These are phyloP conservation scores for Trebouxia gelatinosa DNA, from an alignment of 163 green algal genomes.

Conservation along the genomic window DNA sequence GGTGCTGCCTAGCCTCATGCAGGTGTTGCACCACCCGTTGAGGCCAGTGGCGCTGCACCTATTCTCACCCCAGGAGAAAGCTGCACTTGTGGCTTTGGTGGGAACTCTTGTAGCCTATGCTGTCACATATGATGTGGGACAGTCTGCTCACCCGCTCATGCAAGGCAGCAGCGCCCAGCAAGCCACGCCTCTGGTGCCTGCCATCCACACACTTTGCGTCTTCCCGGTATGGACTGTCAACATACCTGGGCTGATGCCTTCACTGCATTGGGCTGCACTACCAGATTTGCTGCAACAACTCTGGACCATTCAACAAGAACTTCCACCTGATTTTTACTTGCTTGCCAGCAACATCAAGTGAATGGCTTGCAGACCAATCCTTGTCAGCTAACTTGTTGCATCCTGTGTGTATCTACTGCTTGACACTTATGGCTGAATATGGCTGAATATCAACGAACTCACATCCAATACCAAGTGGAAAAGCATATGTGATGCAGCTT, in stretches of 20 bases:
- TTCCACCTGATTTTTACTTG: too few species aligned
- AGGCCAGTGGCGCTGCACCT: slow-evolving; percentile 65
- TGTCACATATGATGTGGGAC: slow-evolving; percentile 51
- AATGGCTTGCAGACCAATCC: too few species aligned
- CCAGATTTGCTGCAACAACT: too few species aligned
- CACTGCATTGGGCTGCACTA: too few species aligned
- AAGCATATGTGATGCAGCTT: too few species aligned
- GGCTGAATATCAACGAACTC: too few species aligned
- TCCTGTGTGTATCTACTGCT: too few species aligned
- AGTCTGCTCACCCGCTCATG: not conserved
- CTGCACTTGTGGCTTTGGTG: slow-evolving; percentile 47
- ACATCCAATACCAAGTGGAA: too few species aligned
- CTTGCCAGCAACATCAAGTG: too few species aligned
- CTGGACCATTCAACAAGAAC: too few species aligned
- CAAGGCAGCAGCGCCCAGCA: not conserved
- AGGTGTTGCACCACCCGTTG: slow-evolving; percentile 46
- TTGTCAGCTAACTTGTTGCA: too few species aligned
- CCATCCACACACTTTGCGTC: slow-evolving; percentile 50
- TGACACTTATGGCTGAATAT: too few species aligned
- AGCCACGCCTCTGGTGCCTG: slow-evolving; percentile 44
- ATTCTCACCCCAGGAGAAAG: slow-evolving; percentile 56
- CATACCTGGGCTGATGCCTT: slow-evolving; percentile 22
- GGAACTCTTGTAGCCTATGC: slow-evolving; percentile 60
- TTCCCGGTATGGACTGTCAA: slow-evolving; percentile 16
- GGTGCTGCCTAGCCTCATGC: slow-evolving; percentile 57